Conservation (phyloP, 345 rosid genomes). For the Eucalyptus microcorys region DNA sequence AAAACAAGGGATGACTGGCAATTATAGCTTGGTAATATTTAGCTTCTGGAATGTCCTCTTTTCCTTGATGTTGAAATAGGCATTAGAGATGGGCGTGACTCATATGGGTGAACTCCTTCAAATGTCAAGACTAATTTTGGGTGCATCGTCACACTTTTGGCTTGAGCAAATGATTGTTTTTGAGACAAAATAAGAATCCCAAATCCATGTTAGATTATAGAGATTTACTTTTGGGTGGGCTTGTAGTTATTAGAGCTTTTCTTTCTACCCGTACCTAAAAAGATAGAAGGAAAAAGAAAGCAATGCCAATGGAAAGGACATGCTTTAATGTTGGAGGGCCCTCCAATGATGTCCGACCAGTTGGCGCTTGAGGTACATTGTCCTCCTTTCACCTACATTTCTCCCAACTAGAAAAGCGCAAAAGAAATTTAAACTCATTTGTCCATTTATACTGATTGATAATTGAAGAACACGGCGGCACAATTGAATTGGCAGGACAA, state of each 20-base stretch:
- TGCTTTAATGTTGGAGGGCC: background rate
- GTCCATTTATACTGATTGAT: too few relatives aligned
- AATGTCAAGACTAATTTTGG: background rate
- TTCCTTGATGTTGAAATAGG: background rate
- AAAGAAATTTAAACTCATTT: background rate
- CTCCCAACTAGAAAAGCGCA: background rate
- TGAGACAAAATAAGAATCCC: background rate
- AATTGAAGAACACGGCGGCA: background rate
- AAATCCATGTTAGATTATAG: background rate
- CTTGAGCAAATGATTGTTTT: background rate
- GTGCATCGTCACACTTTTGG: background rate
- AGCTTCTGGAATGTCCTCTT: background rate
- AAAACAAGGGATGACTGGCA: background rate
- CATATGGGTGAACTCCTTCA: background rate
- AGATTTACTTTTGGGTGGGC: background rate
- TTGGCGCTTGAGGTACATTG: background rate
- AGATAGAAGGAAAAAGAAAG: background rate
- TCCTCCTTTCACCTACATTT: background rate
- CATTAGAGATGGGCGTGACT: background rate
- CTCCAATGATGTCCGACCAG: background rate
- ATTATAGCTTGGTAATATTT: background rate
- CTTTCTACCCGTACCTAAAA: background rate
- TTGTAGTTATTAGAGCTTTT: background rate
- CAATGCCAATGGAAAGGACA: background rate
- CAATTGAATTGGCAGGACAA: background rate